A percentile compares a stretch with the other conserved stretches of the same genome.
phyloP scores from a whole-genome alignment of 331 rosid species.

The Phaseolus coccineus region DNA sequence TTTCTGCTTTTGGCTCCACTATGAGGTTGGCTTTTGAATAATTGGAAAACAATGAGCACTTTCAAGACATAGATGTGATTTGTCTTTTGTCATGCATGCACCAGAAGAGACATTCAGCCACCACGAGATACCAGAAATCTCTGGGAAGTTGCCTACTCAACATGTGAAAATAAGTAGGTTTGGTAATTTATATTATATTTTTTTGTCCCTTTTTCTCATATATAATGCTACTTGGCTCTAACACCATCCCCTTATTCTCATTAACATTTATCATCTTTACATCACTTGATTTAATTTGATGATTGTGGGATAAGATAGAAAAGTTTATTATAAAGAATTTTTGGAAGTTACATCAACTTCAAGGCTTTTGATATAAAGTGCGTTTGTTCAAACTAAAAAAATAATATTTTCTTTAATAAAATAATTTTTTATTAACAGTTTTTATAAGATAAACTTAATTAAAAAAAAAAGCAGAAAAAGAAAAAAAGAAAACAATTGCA shows the following conservation, averaged over 20 bases:
- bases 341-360: too few species aligned
- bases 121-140: conserved; percentile 7
- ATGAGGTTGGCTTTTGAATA: conserved; percentile 34
- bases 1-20: conserved; percentile 34
- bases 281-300: conserved; percentile 9
- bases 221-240: neutral
- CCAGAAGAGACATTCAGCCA: conserved; percentile 27
- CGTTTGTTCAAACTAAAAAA: too few species aligned
- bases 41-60: conserved; percentile 17
- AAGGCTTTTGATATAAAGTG: too few species aligned
- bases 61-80: conserved; percentile 1
- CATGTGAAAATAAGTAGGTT: conserved; percentile 3
- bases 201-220: neutral
- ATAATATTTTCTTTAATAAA: too few species aligned
- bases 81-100: conserved; percentile 22
- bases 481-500: too few species aligned
- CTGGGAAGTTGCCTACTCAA: conserved; percentile 18
- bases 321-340: neutral
- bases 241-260: neutral
- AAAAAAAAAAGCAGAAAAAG: too few species aligned
- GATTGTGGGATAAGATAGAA: neutral
- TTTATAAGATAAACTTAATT: too few species aligned
- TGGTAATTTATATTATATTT: neutral
- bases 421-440: too few species aligned
- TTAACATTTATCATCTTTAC: neutral